Evolutionary conservation across 768 basidiomycete species (phyloP).

Genomic region (Suillus lakei): DNA sequence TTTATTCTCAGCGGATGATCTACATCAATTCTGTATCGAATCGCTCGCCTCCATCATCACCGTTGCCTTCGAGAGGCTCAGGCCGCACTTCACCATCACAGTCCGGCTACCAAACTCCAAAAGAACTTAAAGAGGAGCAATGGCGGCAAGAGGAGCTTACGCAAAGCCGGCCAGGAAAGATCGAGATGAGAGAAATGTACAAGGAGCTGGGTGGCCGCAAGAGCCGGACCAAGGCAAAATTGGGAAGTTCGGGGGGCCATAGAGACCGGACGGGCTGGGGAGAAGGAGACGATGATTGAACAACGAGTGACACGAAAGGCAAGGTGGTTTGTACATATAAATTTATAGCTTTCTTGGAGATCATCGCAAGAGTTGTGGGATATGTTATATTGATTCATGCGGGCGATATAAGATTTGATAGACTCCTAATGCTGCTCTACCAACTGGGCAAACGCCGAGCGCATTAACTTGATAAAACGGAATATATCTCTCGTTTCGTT

Average conservation of each 20-base stretch:
- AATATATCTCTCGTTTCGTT: constrained; percentile 75
- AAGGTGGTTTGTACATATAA: not conserved
- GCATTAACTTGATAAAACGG: constrained; percentile 68
- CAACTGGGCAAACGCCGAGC: constrained; percentile 53
- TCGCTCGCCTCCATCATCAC: constrained; percentile 44
- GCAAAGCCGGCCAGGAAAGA: constrained; percentile 64
- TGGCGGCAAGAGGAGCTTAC: constrained; percentile 61
- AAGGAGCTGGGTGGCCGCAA: constrained; percentile 90
- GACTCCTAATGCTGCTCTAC: constrained; percentile 13
- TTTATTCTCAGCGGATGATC: constrained; percentile 51
- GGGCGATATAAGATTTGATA: not conserved
- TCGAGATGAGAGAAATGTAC: constrained; percentile 90
- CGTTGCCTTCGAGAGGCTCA: constrained; percentile 43
- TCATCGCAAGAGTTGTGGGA: not conserved
- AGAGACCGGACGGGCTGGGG: constrained; percentile 85
- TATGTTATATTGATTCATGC: not conserved
- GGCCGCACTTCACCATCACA: constrained; percentile 54
- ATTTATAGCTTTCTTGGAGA: constrained; percentile 2
- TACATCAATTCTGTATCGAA: constrained; percentile 46
- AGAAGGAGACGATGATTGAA: constrained; percentile 42
- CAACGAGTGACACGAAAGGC: constrained; percentile 10
- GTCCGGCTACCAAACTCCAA: constrained; percentile 77
- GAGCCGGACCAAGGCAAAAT: constrained; percentile 71
- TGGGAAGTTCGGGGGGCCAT: constrained; percentile 62
- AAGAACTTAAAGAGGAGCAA: constrained; percentile 77